These are phyloP conservation scores for Gonium pectorale DNA, from an alignment of 139 green algal species.

Conservation along the genomic window DNA sequence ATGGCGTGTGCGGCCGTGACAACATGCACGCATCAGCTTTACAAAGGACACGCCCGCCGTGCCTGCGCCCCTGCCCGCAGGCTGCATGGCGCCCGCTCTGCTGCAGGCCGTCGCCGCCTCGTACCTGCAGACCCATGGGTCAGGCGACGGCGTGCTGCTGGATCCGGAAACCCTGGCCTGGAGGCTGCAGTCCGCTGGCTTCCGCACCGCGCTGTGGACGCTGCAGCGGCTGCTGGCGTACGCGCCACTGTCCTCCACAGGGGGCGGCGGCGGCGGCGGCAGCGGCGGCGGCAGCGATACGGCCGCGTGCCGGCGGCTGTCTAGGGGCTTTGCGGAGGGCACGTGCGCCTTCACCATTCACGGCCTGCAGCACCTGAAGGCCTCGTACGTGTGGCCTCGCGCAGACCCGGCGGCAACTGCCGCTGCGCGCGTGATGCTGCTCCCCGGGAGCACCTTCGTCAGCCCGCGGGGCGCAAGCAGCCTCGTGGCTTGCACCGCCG, in stretches of 20 bases:
- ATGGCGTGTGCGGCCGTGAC: too few relatives aligned
- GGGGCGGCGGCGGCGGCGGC: not conserved
- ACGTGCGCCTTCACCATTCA: constrained; percentile 31
- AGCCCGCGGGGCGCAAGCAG: not conserved
- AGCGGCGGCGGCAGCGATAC: not conserved
- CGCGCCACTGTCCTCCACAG: not conserved
- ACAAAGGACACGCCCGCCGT: too few relatives aligned
- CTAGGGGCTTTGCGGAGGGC: constrained; percentile 14
- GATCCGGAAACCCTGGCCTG: constrained; percentile 9
- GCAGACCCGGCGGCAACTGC: not conserved
- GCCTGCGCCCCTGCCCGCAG: not conserved
- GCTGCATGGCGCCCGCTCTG: constrained; percentile 18
- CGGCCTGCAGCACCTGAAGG: constrained; percentile 10
- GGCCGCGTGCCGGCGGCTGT: not conserved
- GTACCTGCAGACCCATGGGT: constrained; percentile 34
- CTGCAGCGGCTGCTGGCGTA: constrained; percentile 40
- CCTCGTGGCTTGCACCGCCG: too few relatives aligned
- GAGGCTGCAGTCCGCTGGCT: not conserved
- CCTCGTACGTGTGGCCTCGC: not conserved
- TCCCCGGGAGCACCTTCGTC: constrained; percentile 2
- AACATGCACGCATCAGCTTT: too few relatives aligned
- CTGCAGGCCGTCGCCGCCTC: constrained; percentile 18
- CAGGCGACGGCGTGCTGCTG: not conserved
- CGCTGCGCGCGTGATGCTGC: not conserved
- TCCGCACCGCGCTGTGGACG: constrained; percentile 4